Conservation (phyloP, 805 yeast genomes). For the fission yeast (Schizosaccharomyces pombe) region DNA sequence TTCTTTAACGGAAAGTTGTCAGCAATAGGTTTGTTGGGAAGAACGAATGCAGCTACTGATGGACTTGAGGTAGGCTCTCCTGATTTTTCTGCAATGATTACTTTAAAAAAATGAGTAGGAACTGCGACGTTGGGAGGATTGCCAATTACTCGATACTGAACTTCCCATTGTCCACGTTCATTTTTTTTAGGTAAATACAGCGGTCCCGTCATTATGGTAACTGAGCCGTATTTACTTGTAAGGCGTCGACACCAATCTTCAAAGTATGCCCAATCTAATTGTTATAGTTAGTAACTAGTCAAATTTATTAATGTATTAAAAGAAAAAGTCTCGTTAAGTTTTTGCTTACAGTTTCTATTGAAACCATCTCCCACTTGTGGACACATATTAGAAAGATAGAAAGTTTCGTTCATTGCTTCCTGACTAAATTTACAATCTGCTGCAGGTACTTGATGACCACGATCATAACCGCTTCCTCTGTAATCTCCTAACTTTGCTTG, state of each 20-base stretch:
- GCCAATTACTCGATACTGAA: constrained; percentile 79
- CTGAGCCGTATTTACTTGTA: constrained; percentile 45
- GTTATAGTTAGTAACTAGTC: neutral
- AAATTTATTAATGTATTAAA: neutral
- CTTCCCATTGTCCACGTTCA: constrained; percentile 67
- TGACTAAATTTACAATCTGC: constrained; percentile 88
- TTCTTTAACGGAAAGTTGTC: constrained; percentile 46
- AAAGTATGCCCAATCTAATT: constrained; percentile 68
- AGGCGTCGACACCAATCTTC: constrained; percentile 71
- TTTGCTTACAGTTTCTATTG: constrained; percentile 46
- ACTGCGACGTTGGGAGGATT: constrained; percentile 92
- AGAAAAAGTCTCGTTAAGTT: neutral
- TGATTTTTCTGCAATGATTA: constrained; percentile 55
- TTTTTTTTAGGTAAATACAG: constrained; percentile 58
- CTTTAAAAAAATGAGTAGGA: constrained; percentile 88
- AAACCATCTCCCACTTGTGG: constrained; percentile 97
- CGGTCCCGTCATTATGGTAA: constrained; percentile 84
- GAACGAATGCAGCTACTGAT: constrained; percentile 75
- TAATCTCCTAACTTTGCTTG: constrained; percentile 62
- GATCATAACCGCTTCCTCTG: constrained; percentile 83
- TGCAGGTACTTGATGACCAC: constrained; percentile 84
- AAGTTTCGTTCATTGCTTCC: constrained; percentile 85
- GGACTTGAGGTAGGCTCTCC: constrained; percentile 19
- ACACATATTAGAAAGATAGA: constrained; percentile 66
- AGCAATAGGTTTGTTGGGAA: constrained; percentile 65